Base-by-base conservation (phyloP, 164 flowering plant species). In the Annona cherimola region DNA sequence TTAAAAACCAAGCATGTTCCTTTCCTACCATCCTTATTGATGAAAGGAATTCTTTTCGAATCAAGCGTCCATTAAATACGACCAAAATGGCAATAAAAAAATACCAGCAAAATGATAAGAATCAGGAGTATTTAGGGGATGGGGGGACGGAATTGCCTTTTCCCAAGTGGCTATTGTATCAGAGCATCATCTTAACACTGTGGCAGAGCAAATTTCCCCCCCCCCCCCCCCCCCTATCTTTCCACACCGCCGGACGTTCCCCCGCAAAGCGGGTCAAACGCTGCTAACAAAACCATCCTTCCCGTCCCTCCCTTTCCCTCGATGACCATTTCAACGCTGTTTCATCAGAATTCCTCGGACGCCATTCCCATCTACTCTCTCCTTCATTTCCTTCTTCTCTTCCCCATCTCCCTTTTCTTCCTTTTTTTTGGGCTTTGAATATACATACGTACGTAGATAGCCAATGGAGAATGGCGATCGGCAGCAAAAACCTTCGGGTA, bases 261-360 rank as follows among this genome's bases (percentile, higher is more conserved):
- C 45, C 43, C 41, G 67, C 1, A 8, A 63, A 63, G 3, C 67
- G 42, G 67, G 67, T 63, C 43, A 40, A 63, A 63, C 43, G 39
- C 66, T 40, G 12, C 40, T 18, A 54, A 69, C 41, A 45, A 12
- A 59, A 69, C 63, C 12, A 26, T 63, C 72, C 40, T 14, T 35
- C 20, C 57, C 69, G 35, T 9, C 68, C 20, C 50, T 39, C 35
- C 41, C 65, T 5, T 64, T 2, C 54, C 44, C 9, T 57, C 54
- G n/a, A 76, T 63, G 78, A 71, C 78, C 78, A 45, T 67, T 71
- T 76, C 78, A 71, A 71, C 42, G 68, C 67, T 42, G 7, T 41
- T 46, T 1, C 59, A 64, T 72, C 42, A 71, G n/a, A 20, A 41
- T 26, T 41, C 45, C 68, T 55, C 63, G 43, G 26, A 35, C 19